Base-by-base conservation (phyloP, 179 eudicot species). In the Corrigiola litoralis region DNA sequence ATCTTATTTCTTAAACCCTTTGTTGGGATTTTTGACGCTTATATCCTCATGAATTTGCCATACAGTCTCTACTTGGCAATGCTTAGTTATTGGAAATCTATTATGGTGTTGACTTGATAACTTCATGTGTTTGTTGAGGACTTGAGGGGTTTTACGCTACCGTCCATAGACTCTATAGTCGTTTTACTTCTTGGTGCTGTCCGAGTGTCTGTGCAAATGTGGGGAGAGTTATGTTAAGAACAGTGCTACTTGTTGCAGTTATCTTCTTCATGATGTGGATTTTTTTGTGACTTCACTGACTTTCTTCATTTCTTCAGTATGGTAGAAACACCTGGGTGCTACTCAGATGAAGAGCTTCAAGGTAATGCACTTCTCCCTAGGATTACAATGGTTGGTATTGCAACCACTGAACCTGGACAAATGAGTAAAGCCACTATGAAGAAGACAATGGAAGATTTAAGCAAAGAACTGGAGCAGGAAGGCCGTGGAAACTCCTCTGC, bases 341-440 rank as follows among this genome's bases (percentile, higher is more conserved):
- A 56, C 52, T 62, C 59, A 46, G 79, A 65, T 31, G 81, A 72
- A 73, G 83, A 78, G 52, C 40, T 58, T 62, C 72, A 73, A 38
- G 58, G 47, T 14, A 82, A 79, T 71, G 82, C 88, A 28, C 75
- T 92, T 53, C 83, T 92, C 52, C 98, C 98, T 31, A 85, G 83
- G 76, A 82, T 92, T 60, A 92, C 98, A 24, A 85, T 92, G 95
- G 90, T 92, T 62, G 98, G 98, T 34, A 69, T 92, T 67, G 81
- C 96, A 18, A 88, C 87, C 29, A 81, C 81, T 17, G 95, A 85
- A 71, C 74, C 87, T 8, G 92, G 87, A 41, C 83, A 77, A 73
- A 76, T 85, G 85, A 87, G 81, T 82, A 85, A 86, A 79, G 80
- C 90, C 53, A 71, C 70, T 16, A 54, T 92, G 70, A 84, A 83